phyloP scores from a whole-genome alignment of 148 eudicot species.

The Heliamphora exappendiculata region DNA sequence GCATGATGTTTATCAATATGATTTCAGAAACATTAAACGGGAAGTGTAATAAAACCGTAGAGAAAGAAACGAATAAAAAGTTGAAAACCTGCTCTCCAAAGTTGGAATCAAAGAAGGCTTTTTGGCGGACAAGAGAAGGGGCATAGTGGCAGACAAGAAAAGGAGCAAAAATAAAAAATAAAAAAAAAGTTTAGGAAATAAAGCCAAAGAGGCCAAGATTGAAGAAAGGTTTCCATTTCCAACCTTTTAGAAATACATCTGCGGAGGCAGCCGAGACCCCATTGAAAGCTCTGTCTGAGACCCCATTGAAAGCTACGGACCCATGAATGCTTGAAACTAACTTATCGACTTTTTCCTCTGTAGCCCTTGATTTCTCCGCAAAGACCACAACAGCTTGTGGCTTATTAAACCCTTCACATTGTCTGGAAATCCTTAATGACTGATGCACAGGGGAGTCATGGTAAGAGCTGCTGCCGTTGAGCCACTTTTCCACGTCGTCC shows the following conservation, averaged over 20 bases:
- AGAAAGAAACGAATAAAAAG: background rate
- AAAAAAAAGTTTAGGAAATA: background rate
- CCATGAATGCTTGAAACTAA: slow-evolving; percentile 22
- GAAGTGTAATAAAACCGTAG: background rate
- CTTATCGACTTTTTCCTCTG: slow-evolving; percentile 34
- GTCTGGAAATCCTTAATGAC: slow-evolving; percentile 17
- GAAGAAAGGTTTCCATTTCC: slow-evolving; percentile 9
- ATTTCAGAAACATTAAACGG: background rate
- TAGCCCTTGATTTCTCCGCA: slow-evolving; percentile 46
- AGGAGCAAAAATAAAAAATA: no score
- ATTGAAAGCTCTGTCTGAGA: slow-evolving; percentile 31
- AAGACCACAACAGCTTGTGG: slow-evolving; percentile 27
- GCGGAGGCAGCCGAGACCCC: slow-evolving; percentile 31
- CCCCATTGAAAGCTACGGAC: slow-evolving; percentile 20
- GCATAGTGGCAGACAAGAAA: slow-evolving; percentile 10
- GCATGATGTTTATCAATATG: no score
- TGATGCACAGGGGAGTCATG: slow-evolving; percentile 54
- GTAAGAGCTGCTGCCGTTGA: slow-evolving; percentile 33
- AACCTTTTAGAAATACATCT: slow-evolving; percentile 69
- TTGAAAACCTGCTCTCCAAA: no score
- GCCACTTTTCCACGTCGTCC: slow-evolving; percentile 92
- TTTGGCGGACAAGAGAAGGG: background rate
- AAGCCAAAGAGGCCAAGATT: slow-evolving; percentile 7
- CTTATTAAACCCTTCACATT: slow-evolving; percentile 22
- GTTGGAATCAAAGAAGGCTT: background rate